Evolutionary conservation across 192 early-diverging fungal genomes (phyloP).

Genomic region (Haplosporangium gracile): DNA sequence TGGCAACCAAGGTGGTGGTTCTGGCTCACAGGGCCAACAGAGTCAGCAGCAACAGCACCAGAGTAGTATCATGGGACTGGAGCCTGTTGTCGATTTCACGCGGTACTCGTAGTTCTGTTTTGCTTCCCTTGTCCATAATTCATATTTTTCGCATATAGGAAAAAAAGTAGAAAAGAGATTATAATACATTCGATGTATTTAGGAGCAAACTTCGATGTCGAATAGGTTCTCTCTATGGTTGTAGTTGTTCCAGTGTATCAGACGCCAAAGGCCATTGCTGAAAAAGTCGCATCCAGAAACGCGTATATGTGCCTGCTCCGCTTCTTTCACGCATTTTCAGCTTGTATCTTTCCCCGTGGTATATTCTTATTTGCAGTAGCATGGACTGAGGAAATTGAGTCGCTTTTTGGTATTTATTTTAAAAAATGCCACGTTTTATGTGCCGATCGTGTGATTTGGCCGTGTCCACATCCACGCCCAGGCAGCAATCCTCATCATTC

Average conservation of each 20-base stretch:
- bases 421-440: no score
- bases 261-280: no score
- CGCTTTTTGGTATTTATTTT: no score
- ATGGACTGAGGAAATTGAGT: no score
- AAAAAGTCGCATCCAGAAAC: no score
- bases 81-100: constrained; percentile 68
- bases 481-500: no score
- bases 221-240: neutral
- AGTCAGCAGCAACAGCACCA: constrained; percentile 17
- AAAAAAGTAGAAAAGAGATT: neutral
- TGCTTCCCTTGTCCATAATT: neutral
- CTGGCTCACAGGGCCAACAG: constrained; percentile 1
- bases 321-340: no score
- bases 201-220: neutral
- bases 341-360: no score
- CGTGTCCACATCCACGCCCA: no score
- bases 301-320: no score
- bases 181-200: neutral
- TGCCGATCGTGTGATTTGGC: no score
- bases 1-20: neutral
- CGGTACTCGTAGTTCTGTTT: constrained; percentile 60
- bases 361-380: no score
- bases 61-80: constrained; percentile 41
- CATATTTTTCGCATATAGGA: neutral
- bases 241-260: neutral